A percentile compares a stretch with the other conserved stretches of the same genome.
Evolutionary conservation across 805 yeast genomes (phyloP).

Genomic region (Candida sakaeoensis): DNA sequence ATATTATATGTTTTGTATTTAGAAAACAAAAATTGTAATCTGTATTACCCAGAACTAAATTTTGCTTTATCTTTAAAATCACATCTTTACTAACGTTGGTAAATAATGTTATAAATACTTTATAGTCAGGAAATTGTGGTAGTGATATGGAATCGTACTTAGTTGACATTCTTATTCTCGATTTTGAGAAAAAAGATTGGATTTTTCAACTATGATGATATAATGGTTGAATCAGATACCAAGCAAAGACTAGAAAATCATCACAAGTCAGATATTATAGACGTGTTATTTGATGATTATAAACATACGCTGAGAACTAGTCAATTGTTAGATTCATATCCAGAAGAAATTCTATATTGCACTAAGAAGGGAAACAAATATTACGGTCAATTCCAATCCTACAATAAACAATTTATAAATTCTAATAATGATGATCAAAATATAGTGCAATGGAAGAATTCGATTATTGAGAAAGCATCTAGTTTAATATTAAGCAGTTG

Average conservation of each 20-base stretch:
- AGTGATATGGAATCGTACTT: slow-evolving; percentile 14
- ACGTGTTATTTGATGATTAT: slow-evolving; percentile 8
- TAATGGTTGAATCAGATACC: not conserved
- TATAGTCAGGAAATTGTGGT: slow-evolving; percentile 46
- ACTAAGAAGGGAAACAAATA: slow-evolving; percentile 26
- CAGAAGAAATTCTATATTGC: slow-evolving; percentile 33
- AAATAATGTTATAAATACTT: slow-evolving; percentile 42
- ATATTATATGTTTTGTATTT: slow-evolving; percentile 53
- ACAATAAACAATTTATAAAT: slow-evolving; percentile 30
- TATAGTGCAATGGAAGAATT: slow-evolving; percentile 30
- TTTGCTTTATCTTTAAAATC: slow-evolving; percentile 39
- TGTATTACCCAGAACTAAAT: slow-evolving; percentile 42
- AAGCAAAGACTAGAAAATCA: slow-evolving; percentile 2
- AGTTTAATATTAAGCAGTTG: slow-evolving; percentile 21
- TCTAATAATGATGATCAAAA: slow-evolving; percentile 10
- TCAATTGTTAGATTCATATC: slow-evolving; percentile 15
- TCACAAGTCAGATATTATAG: too few relatives aligned
- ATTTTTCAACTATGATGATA: not conserved
- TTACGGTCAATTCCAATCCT: slow-evolving; percentile 31
- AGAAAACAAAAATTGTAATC: slow-evolving; percentile 62
- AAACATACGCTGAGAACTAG: not conserved
- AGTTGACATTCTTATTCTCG: not conserved
- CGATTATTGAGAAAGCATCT: slow-evolving; percentile 21
- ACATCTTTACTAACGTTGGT: slow-evolving; percentile 38
- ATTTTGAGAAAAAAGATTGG: not conserved